Evolutionary conservation across 305 asterid species (phyloP).

Genomic region (Solanum hybrid): DNA sequence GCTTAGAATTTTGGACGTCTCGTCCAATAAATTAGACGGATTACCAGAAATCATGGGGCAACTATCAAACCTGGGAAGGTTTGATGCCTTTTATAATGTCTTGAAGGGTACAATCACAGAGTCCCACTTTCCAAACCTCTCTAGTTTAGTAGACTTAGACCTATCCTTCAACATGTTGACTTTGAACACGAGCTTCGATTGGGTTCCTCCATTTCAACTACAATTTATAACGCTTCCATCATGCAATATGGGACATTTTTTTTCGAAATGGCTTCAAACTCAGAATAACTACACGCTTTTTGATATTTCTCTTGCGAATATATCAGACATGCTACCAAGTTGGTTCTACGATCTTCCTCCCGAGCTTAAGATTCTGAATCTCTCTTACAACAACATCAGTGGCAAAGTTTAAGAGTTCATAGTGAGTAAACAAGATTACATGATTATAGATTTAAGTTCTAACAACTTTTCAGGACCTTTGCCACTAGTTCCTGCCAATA

Average conservation of each 20-base stretch:
- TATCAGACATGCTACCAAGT: conserved; percentile 14
- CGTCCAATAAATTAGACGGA: conserved; percentile 7
- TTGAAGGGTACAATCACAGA: conserved; percentile 17
- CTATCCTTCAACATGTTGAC: conserved; percentile 3
- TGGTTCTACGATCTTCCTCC: conserved; percentile 21
- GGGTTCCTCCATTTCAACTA: conserved; percentile 20
- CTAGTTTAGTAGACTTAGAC: background rate
- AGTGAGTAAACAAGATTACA: background rate
- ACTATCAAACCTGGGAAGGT: conserved; percentile 4
- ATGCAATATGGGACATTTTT: conserved; percentile 17
- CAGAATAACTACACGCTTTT: background rate
- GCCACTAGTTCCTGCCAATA: conserved; percentile 7
- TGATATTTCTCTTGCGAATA: conserved; percentile 13
- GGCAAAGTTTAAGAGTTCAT: conserved; percentile 13
- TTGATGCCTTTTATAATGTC: conserved; percentile 5
- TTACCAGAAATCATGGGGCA: conserved; percentile 8
- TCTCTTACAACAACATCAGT: conserved; percentile 16
- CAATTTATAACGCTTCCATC: background rate
- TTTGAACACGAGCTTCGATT: background rate
- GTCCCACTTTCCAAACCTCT: conserved; percentile 12
- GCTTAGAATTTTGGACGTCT: background rate
- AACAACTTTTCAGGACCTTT: conserved; percentile 26
- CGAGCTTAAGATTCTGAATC: background rate
- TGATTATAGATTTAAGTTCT: conserved; percentile 12
- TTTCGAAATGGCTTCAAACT: conserved; percentile 16